Conservation (phyloP, 2,329 filamentous ascomycete species). For the Dothistroma pini region DNA sequence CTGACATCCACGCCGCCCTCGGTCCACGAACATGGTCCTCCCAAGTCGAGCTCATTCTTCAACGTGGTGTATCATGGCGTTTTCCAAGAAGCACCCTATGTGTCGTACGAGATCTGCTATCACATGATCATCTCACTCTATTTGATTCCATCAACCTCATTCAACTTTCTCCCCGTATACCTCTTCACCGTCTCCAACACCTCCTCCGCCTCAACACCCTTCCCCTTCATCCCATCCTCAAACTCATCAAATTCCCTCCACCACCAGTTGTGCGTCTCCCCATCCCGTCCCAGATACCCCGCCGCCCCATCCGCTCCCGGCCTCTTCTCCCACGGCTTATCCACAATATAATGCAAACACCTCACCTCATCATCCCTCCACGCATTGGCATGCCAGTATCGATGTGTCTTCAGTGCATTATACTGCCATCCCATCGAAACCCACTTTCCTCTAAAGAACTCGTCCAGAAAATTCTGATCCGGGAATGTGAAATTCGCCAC, state of each 20-base stretch:
- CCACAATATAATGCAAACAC: conserved; percentile 53
- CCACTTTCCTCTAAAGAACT: conserved; percentile 48
- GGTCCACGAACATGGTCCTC: no score
- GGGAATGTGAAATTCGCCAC: conserved; percentile 49
- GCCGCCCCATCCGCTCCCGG: conserved; percentile 42
- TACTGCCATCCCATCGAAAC: conserved; percentile 46
- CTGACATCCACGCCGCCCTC: no score
- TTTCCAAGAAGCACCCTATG: neutral
- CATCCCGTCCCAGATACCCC: conserved; percentile 50
- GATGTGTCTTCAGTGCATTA: conserved; percentile 54
- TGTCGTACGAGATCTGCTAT: neutral
- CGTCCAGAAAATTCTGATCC: conserved; percentile 53
- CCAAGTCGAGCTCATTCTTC: no score
- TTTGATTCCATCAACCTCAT: conserved; percentile 1
- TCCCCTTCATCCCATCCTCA: conserved; percentile 23
- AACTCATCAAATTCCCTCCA: conserved; percentile 47
- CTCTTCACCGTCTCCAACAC: neutral
- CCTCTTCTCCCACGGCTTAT: conserved; percentile 52
- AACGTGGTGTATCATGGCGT: no score
- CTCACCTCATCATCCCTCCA: conserved; percentile 50
- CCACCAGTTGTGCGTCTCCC: conserved; percentile 53
- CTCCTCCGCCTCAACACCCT: neutral
- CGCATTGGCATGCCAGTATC: conserved; percentile 51
- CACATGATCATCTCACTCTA: neutral
- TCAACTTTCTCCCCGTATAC: conserved; percentile 2